Evolutionary conservation across 83 land plant species (phyloP).

Genomic region (Isoetes engelmannii): DNA sequence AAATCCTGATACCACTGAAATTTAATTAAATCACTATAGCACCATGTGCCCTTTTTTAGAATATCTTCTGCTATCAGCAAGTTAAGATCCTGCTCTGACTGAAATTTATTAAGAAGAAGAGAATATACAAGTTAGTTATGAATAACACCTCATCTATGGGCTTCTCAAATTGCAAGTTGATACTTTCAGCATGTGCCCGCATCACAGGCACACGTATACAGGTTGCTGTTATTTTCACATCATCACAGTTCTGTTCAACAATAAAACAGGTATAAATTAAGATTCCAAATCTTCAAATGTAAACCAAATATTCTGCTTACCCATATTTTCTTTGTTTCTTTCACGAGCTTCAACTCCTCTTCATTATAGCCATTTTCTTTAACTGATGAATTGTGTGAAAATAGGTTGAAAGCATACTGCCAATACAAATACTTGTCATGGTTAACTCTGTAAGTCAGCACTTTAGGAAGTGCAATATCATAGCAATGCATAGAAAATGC

Average conservation of each 20-base stretch:
- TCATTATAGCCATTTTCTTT: constrained; percentile 94
- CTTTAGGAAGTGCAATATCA: neutral
- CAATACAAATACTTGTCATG: neutral
- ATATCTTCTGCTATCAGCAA: constrained; percentile 79
- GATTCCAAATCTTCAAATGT: neutral
- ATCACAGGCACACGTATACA: constrained; percentile 93
- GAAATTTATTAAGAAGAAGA: too few relatives aligned
- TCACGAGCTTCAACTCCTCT: constrained; percentile 95
- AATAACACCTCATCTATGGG: constrained; percentile 69
- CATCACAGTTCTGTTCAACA: constrained; percentile 42
- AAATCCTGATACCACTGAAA: too few relatives aligned
- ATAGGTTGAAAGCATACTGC: constrained; percentile 97
- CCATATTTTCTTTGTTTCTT: constrained; percentile 97
- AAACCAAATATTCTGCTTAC: constrained; percentile 30
- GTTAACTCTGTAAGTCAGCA: neutral
- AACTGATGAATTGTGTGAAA: constrained; percentile 88
- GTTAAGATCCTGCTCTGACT: neutral
- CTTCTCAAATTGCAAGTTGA: constrained; percentile 90
- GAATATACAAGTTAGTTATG: neutral
- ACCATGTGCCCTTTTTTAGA: constrained; percentile 59
- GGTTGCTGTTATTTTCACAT: constrained; percentile 89
- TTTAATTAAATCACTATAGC: constrained; percentile 57
- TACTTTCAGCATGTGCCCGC: constrained; percentile 98
- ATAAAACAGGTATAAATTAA: neutral
- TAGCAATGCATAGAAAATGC: neutral